Conservation (phyloP, 352 stramenopile species). For the Pythium grandisporangium region DNA sequence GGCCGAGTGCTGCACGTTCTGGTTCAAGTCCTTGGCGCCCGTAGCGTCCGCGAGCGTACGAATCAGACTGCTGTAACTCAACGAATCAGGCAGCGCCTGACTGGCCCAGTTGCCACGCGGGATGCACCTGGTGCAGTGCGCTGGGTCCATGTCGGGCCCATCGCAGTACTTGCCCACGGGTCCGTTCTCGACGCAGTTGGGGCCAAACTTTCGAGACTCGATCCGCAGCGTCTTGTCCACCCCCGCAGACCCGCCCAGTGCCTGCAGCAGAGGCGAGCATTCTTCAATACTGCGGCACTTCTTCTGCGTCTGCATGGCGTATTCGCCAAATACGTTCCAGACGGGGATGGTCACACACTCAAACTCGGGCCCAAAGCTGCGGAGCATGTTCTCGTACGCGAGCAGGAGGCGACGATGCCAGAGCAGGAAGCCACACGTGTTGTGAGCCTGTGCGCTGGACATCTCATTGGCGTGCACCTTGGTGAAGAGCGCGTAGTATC, state of each 20-base stretch:
- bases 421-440: slow-evolving; percentile 6
- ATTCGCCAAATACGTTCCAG: slow-evolving; percentile 3
- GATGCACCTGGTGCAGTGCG: slow-evolving; percentile 2
- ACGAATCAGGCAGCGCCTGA: slow-evolving; percentile 1
- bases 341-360: slow-evolving; percentile 1
- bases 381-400: slow-evolving; percentile 8
- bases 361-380: background rate
- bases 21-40: slow-evolving; percentile 4
- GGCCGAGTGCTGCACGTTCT: slow-evolving; percentile 4
- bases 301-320: slow-evolving; percentile 8
- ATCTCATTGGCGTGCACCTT: slow-evolving; percentile 1
- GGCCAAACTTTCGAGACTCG: slow-evolving; percentile 7
- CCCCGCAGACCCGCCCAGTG: slow-evolving; percentile 1
- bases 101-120: slow-evolving; percentile 6
- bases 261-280: slow-evolving; percentile 4
- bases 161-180: slow-evolving; percentile 8
- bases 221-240: slow-evolving; percentile 5
- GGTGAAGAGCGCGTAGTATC: slow-evolving; percentile 1
- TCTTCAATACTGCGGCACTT: slow-evolving; percentile 2
- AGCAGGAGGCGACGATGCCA: slow-evolving; percentile 6
- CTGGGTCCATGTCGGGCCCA: slow-evolving; percentile 2
- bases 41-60: background rate
- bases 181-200: slow-evolving; percentile 5
- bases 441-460: slow-evolving; percentile 3
- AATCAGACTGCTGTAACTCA: slow-evolving; percentile 5